Evolutionary conservation across 305 asterid genomes (phyloP).

Genomic region (Fraxinus floribunda): DNA sequence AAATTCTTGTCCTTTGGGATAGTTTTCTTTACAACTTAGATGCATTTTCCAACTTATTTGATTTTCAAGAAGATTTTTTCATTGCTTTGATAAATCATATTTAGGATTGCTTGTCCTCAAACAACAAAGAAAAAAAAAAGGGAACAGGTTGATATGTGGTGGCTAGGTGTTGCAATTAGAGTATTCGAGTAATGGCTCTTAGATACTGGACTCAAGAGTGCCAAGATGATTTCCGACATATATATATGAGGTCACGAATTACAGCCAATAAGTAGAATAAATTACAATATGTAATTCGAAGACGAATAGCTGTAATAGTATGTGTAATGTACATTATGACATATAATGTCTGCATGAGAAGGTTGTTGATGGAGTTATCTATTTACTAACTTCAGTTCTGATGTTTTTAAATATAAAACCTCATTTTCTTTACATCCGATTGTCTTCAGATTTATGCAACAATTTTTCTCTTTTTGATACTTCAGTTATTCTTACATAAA

Average conservation of each 20-base stretch:
- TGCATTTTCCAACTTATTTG: neutral
- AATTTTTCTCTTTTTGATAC: neutral
- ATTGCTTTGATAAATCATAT: neutral
- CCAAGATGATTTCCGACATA: neutral
- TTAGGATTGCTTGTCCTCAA: neutral
- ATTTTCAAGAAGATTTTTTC: neutral
- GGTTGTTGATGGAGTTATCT: neutral
- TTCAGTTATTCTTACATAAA: neutral
- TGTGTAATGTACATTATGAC: neutral
- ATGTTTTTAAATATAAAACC: neutral
- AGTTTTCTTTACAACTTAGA: neutral
- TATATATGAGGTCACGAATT: neutral
- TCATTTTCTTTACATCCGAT: neutral
- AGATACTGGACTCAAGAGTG: slow-evolving; percentile 6
- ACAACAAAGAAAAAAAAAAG: neutral
- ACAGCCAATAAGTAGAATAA: neutral
- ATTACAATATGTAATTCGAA: slow-evolving; percentile 6
- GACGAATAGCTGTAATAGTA: neutral
- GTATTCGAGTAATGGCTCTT: neutral
- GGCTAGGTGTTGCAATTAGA: neutral
- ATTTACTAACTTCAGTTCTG: slow-evolving; percentile 4
- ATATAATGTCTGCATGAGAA: neutral
- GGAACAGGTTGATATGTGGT: neutral
- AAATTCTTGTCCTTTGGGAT: neutral
- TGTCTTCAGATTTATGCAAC: neutral